Conservation (phyloP, 2,329 filamentous ascomycete genomes). For the Zymoseptoria brevis region DNA sequence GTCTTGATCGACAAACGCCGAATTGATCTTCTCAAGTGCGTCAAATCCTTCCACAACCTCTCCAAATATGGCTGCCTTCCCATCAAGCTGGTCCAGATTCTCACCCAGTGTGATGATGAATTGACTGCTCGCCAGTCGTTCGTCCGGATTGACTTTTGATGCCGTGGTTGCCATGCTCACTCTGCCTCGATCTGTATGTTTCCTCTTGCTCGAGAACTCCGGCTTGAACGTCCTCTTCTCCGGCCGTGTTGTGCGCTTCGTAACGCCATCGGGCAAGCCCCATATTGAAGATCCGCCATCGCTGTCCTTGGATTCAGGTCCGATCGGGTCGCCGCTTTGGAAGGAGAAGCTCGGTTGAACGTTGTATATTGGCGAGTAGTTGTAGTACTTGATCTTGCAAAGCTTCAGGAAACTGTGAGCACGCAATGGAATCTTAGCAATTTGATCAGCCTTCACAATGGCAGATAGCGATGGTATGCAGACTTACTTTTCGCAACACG, state of each 20-base stretch:
- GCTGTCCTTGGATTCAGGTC: slow-evolving; percentile 72
- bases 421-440: slow-evolving; percentile 43
- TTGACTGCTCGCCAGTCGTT: slow-evolving; percentile 76
- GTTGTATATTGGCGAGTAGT: slow-evolving; percentile 86
- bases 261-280: slow-evolving; percentile 62
- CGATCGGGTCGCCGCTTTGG: slow-evolving; percentile 89
- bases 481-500: slow-evolving; percentile 87
- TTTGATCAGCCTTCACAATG: slow-evolving; percentile 44
- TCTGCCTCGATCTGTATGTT: slow-evolving; percentile 80
- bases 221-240: slow-evolving; percentile 54
- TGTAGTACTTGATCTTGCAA: slow-evolving; percentile 99
- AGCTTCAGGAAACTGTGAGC: slow-evolving; percentile 82
- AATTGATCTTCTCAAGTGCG: slow-evolving; percentile 85
- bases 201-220: slow-evolving; percentile 78
- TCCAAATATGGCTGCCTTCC: slow-evolving; percentile 89
- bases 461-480: slow-evolving; percentile 9
- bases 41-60: slow-evolving; percentile 96
- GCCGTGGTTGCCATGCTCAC: slow-evolving; percentile 96
- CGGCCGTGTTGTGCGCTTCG: slow-evolving; percentile 55
- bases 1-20: slow-evolving; percentile 74
- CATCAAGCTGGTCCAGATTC: slow-evolving; percentile 81
- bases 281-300: slow-evolving; percentile 93
- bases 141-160: slow-evolving; percentile 66
- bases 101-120: slow-evolving; percentile 90
- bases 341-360: slow-evolving; percentile 94